phyloP scores from a whole-genome alignment of 2,329 filamentous ascomycete species.

The Fusarium sp. region DNA sequence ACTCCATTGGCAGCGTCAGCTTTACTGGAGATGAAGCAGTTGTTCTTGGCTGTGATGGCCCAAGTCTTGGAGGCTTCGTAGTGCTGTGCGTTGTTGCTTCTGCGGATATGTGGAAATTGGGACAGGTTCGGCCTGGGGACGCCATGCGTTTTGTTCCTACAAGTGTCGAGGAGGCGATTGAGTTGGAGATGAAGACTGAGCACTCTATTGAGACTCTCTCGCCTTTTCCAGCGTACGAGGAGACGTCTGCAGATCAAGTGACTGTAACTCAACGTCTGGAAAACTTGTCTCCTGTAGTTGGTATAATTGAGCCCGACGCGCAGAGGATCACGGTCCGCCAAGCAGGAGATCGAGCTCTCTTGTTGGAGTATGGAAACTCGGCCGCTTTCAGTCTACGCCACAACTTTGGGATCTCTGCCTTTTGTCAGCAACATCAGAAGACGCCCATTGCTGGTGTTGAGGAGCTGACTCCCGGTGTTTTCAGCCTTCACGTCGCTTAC shows the following conservation, averaged over 20 bases:
- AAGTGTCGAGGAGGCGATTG: conserved; percentile 38
- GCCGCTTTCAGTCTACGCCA: conserved; percentile 46
- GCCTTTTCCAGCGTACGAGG: background rate
- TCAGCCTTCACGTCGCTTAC: conserved; percentile 48
- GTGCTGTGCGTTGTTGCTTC: conserved; percentile 51
- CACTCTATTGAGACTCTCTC: conserved; percentile 37
- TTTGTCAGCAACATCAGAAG: conserved; percentile 45
- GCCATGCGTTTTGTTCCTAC: conserved; percentile 48
- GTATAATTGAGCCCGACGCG: conserved; percentile 21
- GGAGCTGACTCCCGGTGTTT: conserved; percentile 49
- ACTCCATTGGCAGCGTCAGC: conserved; percentile 54
- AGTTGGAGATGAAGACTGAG: conserved; percentile 37
- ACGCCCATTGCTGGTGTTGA: conserved; percentile 43
- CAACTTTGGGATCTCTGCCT: conserved; percentile 48
- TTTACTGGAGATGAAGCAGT: conserved; percentile 55
- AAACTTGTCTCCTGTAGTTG: conserved; percentile 19
- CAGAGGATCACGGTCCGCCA: conserved; percentile 40
- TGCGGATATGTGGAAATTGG: conserved; percentile 55
- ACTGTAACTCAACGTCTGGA: background rate
- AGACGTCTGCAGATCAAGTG: background rate
- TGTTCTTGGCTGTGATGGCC: conserved; percentile 52
- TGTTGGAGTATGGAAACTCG: conserved; percentile 48
- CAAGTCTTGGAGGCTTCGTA: conserved; percentile 54
- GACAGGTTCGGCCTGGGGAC: conserved; percentile 53
- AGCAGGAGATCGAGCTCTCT: conserved; percentile 48